Evolutionary conservation across 2,329 filamentous ascomycete genomes (phyloP), one percentile per base, ranked within the genome.

Genomic region (Colletotrichum sp.): DNA sequence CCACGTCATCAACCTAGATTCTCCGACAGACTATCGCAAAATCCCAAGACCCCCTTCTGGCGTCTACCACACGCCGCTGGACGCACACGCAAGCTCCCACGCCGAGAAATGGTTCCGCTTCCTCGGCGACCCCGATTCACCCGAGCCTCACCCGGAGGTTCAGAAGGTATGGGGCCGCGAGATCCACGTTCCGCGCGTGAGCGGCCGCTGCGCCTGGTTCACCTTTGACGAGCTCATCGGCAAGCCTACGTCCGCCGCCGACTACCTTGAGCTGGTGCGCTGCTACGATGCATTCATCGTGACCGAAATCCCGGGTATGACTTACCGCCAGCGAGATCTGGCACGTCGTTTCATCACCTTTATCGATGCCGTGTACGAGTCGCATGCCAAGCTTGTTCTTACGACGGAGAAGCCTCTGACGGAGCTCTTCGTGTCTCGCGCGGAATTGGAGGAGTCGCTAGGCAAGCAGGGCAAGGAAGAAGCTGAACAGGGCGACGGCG

Each of bases 271-370:
- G 84, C 89, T 99, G 72, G 95, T 95, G 85, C 91, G 95, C 72
- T 93, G 93, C 79, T 99, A 98, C 84, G 94, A 98, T 76, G 93
- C 96, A 3, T 98, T 99, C 81, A 92, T 99, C 78, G 91, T 99
- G 12, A 98, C 96, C 0, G 94, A 96, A 67, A 93, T 98, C 2
- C 97, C 97, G 0, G 95, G 94, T 8, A 98, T 99, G 97, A 97
- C 94, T 55, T 91, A 95, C 78, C 92, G 92, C 70, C 92, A 96
- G 81, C 92, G 97, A 24, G 97, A 99, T 85, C 89, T 98, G 52
- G 97, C 97, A 0, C 89, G 97, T 15, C 91, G 97, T 7, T 98
- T 99, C 84, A 99, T 99, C 83, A 99, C 96, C 0, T 98, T 99
- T 80, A 95, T 99, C 78, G 97, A 99, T 83, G 96, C 97, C 8